phyloP scores from a whole-genome alignment of 345 rosid genomes.

The Euphorbia tirucalli region DNA sequence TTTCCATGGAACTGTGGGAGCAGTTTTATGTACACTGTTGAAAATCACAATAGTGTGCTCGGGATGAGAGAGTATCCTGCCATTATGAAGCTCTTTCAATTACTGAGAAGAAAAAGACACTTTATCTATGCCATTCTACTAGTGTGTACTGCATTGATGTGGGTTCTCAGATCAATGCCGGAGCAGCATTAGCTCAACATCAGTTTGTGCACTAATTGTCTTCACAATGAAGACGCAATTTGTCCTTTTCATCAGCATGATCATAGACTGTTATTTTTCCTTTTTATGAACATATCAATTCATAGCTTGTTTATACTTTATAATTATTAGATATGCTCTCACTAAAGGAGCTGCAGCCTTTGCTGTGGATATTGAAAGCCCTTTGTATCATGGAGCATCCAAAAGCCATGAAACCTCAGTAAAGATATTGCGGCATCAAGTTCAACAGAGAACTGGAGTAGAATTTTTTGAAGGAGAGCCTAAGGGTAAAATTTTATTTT shows the following conservation, averaged over 20 bases:
- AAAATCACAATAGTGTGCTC: constrained; percentile 95
- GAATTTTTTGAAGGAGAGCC: constrained; percentile 31
- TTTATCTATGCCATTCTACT: not conserved
- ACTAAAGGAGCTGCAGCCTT: constrained; percentile 72
- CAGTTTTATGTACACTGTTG: constrained; percentile 78
- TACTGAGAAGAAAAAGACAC: not conserved
- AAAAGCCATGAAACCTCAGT: constrained; percentile 27
- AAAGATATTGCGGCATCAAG: constrained; percentile 47
- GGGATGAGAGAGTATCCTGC: constrained; percentile 96
- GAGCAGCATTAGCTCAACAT: not conserved
- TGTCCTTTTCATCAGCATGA: not conserved
- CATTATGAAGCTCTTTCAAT: not conserved
- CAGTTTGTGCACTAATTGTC: not conserved
- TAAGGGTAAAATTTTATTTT: constrained; percentile 38
- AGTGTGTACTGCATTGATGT: not conserved
- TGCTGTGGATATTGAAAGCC: constrained; percentile 73
- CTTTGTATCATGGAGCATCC: constrained; percentile 26
- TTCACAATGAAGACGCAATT: not conserved
- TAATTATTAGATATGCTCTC: constrained; percentile 61
- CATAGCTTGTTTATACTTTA: constrained; percentile 28
- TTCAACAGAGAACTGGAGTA: constrained; percentile 53
- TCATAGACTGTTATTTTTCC: not conserved
- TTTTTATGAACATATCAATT: not conserved
- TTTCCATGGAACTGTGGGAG: constrained; percentile 81
- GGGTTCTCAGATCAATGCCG: not conserved